phyloP scores from a whole-genome alignment of 805 yeast species.

The Nakazawaea populi region DNA sequence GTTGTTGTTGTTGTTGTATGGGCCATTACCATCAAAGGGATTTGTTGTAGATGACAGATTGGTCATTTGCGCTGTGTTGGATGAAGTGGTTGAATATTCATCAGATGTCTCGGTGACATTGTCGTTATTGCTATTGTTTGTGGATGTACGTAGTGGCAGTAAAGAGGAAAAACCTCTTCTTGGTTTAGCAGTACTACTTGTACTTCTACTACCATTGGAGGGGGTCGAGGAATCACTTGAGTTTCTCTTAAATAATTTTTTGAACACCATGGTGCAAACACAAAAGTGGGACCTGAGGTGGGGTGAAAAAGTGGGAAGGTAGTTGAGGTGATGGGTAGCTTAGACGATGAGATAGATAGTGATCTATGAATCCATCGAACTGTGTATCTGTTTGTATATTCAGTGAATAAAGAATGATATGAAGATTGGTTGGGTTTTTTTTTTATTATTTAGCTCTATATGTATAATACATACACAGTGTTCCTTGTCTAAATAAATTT shows the following conservation, averaged over 20 bases:
- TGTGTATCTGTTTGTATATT: too few relatives aligned
- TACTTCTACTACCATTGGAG: background rate
- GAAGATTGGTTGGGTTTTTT: too few relatives aligned
- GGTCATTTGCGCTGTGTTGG: background rate
- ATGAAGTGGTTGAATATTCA: background rate
- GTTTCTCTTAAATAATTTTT: constrained; percentile 1
- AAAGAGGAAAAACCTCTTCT: background rate
- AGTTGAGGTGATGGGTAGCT: too few relatives aligned
- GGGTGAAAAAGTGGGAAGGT: too few relatives aligned
- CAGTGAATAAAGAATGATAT: too few relatives aligned
- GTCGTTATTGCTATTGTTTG: background rate
- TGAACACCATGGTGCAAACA: background rate
- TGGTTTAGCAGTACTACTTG: background rate
- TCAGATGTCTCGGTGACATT: background rate
- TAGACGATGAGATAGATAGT: background rate
- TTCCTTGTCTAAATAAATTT: too few relatives aligned
- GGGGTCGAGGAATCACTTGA: background rate
- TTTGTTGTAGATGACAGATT: background rate
- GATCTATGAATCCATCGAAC: too few relatives aligned
- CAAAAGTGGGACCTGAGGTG: too few relatives aligned
- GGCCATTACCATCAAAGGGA: background rate
- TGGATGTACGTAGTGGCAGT: background rate
- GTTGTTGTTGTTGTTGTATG: background rate
- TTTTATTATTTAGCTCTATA: too few relatives aligned
- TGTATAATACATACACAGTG: too few relatives aligned